Base-by-base conservation (phyloP, 1,139 yeast species). In the Candida pseudocylindracea region DNA sequence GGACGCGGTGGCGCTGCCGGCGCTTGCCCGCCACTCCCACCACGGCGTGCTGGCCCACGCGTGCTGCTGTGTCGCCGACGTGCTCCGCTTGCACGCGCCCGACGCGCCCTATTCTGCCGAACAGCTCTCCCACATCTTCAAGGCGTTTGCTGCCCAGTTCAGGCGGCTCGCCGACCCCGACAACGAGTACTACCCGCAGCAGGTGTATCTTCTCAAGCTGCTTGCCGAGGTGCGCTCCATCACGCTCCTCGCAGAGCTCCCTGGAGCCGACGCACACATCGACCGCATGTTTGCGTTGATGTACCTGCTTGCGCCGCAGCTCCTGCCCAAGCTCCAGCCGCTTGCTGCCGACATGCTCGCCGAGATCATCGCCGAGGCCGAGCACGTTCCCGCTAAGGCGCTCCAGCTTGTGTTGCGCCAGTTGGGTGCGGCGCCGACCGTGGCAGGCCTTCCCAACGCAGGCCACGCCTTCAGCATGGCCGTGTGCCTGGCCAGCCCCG, bases 91-190 rank as follows among this genome's bases (percentile, higher is more conserved):
- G 9, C 74, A 63, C 46, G 95, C 94, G 1, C 95, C 95, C 0
- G 80, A 83, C 49, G 93, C 95, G 5, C 95, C 96, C 7, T 83
- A 65, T 49, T 69, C 79, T 2, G 70, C 71, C 28, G 41, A 54
- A 2, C 74, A 76, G 39, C 53, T 83, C 27, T 55, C 70, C 1
- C 69, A 61, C 26, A 59, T 74, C n/a, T 75, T 76, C 52, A 63
- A 57, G 39, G 53, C 72, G 7, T 69, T 80, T 43, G 61, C 74
- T 40, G 53, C 55, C 28, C 88, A 78, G 45, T 66, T 83, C 40
- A 61, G 60, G 36, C 60, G 59, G 31, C 50, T 81, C 30, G 49
- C 63, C 10, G 71, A 73, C 37, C 55, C 62, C 1, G 75, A 71
- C 26, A 69, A 72, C 39, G 67, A 80, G 0, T 74, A 70, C 45